Conservation (phyloP, 208 protist species). For the Acanthamoeba lenticulata region DNA sequence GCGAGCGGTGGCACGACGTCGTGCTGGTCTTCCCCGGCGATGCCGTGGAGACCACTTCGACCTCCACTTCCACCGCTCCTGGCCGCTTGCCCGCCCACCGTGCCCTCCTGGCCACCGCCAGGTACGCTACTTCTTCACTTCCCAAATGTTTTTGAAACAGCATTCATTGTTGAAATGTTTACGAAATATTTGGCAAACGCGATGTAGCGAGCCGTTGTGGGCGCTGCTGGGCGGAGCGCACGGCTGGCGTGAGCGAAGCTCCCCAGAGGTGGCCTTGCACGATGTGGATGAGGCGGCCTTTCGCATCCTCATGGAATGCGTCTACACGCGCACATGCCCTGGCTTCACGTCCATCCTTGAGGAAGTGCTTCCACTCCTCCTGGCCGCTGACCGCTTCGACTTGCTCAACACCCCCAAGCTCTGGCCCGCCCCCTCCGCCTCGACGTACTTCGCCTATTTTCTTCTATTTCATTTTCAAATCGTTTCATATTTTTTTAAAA, state of each 20-base stretch:
- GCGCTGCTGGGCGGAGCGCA: slow-evolving; percentile 7
- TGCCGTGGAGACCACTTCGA: neutral
- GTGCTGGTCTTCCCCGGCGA: neutral
- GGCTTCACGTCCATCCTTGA: neutral
- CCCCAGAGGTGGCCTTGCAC: neutral
- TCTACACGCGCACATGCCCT: neutral
- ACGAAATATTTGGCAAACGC: too few relatives aligned
- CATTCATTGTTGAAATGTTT: neutral
- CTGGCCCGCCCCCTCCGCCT: neutral
- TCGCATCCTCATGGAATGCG: slow-evolving; percentile 22
- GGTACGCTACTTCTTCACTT: neutral
- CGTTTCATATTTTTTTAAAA: neutral
- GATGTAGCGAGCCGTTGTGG: slow-evolving; percentile 9
- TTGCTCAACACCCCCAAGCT: slow-evolving; percentile 8
- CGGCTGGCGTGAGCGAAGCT: neutral
- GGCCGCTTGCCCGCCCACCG: neutral
- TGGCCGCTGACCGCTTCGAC: slow-evolving; percentile 19
- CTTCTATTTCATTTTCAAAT: too few relatives aligned
- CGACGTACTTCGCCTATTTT: neutral
- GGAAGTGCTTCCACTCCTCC: slow-evolving; percentile 8
- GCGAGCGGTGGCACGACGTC: slow-evolving; percentile 22
- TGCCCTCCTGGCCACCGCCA: neutral
- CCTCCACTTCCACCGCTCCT: neutral
- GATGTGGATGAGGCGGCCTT: slow-evolving; percentile 12
- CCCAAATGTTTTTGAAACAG: neutral